These are phyloP conservation scores for Thielaviopsis euricoi DNA, from an alignment of 2,329 filamentous ascomycete species.

Conservation along the genomic window DNA sequence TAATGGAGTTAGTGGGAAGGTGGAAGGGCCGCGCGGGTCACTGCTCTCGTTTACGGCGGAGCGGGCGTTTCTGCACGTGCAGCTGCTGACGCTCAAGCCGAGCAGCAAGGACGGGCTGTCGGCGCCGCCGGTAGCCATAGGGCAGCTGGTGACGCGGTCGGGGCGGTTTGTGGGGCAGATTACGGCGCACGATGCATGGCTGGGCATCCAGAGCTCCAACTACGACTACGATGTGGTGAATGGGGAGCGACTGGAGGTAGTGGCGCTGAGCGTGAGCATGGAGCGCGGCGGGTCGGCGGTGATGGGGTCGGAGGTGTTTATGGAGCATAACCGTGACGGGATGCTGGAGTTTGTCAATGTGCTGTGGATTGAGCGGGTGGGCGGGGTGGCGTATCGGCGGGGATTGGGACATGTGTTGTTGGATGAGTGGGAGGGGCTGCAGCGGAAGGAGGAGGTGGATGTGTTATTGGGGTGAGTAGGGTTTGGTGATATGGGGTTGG, in stretches of 20 bases:
- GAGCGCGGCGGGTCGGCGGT: constrained; percentile 26
- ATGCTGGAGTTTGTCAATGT: constrained; percentile 30
- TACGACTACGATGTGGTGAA: constrained; percentile 20
- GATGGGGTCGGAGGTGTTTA: constrained; percentile 23
- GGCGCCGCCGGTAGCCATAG: constrained; percentile 26
- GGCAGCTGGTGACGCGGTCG: constrained; percentile 23
- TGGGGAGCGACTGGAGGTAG: constrained; percentile 27
- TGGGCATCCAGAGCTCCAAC: constrained; percentile 29
- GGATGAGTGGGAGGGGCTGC: constrained; percentile 25
- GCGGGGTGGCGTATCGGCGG: constrained; percentile 24
- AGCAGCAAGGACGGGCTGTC: constrained; percentile 14
- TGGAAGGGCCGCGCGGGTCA: constrained; percentile 21
- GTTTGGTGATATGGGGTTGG: neutral
- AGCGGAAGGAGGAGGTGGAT: constrained; percentile 22
- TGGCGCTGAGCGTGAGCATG: constrained; percentile 25
- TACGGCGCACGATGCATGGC: constrained; percentile 28
- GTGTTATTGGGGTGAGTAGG: constrained; percentile 24
- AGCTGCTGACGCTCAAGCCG: constrained; percentile 20
- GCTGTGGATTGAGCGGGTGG: constrained; percentile 29
- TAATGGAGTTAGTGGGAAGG: too few species aligned
- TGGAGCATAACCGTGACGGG: constrained; percentile 23
- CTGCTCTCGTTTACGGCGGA: constrained; percentile 25
- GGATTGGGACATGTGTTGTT: constrained; percentile 27
- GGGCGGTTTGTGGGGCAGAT: constrained; percentile 26
- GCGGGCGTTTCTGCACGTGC: constrained; percentile 24